These are phyloP conservation scores for Berberis thunbergii DNA, from an alignment of 164 flowering plant species.

Conservation along the genomic window DNA sequence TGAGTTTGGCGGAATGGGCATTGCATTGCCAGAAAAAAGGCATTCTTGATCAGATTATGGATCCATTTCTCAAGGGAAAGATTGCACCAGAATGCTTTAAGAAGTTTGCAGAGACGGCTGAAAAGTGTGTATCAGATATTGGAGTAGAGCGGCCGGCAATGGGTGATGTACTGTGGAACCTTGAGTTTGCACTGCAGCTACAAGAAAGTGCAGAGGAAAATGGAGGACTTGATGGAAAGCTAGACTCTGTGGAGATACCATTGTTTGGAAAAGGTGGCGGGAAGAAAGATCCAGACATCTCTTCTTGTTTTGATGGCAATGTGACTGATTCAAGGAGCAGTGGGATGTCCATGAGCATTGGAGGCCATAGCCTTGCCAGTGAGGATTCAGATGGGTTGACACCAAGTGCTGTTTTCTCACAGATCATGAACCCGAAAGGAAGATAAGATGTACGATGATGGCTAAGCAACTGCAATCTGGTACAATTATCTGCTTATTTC, in stretches of 20 bases:
- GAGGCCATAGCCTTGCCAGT: slow-evolving; percentile 76
- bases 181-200: slow-evolving; percentile 39
- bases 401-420: slow-evolving; percentile 89
- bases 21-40: slow-evolving; percentile 26
- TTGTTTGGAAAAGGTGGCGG: slow-evolving; percentile 6
- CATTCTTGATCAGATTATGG: slow-evolving; percentile 30
- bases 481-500: neutral
- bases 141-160: slow-evolving; percentile 40
- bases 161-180: slow-evolving; percentile 42
- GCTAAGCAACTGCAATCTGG: slow-evolving; percentile 47
- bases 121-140: slow-evolving; percentile 27
- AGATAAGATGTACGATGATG: slow-evolving; percentile 25
- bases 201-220: slow-evolving; percentile 31
- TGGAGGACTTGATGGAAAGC: slow-evolving; percentile 2
- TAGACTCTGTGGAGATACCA: slow-evolving; percentile 18
- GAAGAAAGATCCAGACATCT: slow-evolving; percentile 10
- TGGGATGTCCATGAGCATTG: slow-evolving; percentile 70
- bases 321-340: slow-evolving; percentile 56
- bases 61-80: slow-evolving; percentile 29
- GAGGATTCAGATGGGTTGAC: slow-evolving; percentile 84
- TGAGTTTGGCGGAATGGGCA: slow-evolving; percentile 44
- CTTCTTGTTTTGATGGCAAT: slow-evolving; percentile 8
- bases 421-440: slow-evolving; percentile 90
- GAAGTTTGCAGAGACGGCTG: slow-evolving; percentile 34
- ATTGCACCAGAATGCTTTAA: slow-evolving; percentile 31